These are phyloP conservation scores for Berkeleyomyces basicola DNA, from an alignment of 2,329 filamentous ascomycete genomes.

Conservation along the genomic window DNA sequence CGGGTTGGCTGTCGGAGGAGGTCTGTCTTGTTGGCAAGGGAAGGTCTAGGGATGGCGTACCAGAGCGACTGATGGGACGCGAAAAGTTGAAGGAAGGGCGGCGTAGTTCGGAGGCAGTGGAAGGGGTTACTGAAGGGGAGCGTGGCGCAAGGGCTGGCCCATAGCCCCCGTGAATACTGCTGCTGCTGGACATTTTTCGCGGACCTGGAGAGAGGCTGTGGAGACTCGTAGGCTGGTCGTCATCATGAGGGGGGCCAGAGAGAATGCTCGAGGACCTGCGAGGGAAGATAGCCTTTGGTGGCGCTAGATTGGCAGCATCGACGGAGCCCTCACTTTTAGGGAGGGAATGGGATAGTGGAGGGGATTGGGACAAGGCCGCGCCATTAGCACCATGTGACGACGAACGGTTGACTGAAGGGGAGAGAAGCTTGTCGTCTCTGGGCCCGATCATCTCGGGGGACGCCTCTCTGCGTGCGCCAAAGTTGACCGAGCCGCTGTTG, in stretches of 20 bases:
- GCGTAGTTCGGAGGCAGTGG: conserved; percentile 63
- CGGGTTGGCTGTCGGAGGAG: conserved; percentile 45
- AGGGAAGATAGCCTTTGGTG: conserved; percentile 32
- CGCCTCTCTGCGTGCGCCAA: conserved; percentile 39
- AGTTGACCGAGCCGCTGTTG: conserved; percentile 18
- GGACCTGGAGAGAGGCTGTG: conserved; percentile 35
- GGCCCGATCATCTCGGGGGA: conserved; percentile 30
- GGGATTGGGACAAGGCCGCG: conserved; percentile 22
- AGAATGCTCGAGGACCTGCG: conserved; percentile 42
- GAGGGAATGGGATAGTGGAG: conserved; percentile 12
- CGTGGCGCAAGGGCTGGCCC: conserved; percentile 37
- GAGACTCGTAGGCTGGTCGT: conserved; percentile 28
- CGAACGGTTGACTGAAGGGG: conserved; percentile 41
- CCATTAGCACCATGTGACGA: conserved; percentile 33
- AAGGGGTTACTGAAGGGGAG: conserved; percentile 47
- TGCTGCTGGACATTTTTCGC: conserved; percentile 66
- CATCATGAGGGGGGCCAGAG: conserved; percentile 54
- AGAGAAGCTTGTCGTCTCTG: conserved; percentile 26
- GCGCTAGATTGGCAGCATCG: conserved; percentile 26
- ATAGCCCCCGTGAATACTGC: conserved; percentile 24
- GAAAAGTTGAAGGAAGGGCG: conserved; percentile 87
- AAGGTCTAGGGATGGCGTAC: conserved; percentile 35
- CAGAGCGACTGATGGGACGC: conserved; percentile 63
- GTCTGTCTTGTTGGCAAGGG: conserved; percentile 40
- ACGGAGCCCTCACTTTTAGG: conserved; percentile 5